phyloP scores from a whole-genome alignment of 2,329 filamentous ascomycete genomes.

The Myriosclerotinia scirpicola region DNA sequence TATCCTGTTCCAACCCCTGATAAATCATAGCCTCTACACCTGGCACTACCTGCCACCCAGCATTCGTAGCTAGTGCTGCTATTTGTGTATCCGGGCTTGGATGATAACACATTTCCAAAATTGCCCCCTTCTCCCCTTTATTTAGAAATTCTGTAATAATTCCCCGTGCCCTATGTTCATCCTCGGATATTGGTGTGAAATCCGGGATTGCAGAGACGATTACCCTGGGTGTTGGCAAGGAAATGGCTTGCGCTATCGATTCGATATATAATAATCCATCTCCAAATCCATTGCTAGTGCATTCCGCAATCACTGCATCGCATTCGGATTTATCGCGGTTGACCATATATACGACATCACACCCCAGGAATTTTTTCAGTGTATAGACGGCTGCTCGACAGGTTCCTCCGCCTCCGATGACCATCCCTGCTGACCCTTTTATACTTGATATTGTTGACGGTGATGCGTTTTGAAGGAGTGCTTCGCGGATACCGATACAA shows the following conservation, averaged over 20 bases:
- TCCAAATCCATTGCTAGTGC: conserved; percentile 58
- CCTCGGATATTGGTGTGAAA: conserved; percentile 64
- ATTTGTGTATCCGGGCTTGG: conserved; percentile 36
- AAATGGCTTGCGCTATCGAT: conserved; percentile 58
- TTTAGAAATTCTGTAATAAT: conserved; percentile 43
- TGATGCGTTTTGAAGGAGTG: conserved; percentile 59
- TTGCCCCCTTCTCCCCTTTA: conserved; percentile 35
- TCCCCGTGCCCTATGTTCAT: conserved; percentile 59
- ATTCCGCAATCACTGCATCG: conserved; percentile 64
- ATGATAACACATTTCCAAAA: conserved; percentile 41
- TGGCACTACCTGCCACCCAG: conserved; percentile 35
- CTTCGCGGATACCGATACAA: conserved; percentile 73
- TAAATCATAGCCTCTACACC: conserved; percentile 40
- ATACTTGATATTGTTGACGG: conserved; percentile 48
- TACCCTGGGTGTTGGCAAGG: conserved; percentile 60
- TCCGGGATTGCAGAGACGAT: conserved; percentile 76
- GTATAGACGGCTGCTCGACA: conserved; percentile 78
- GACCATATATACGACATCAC: conserved; percentile 70
- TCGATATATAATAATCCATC: conserved; percentile 60
- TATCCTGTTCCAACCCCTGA: conserved; percentile 39
- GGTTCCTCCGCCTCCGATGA: conserved; percentile 76
- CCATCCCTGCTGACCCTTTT: conserved; percentile 63
- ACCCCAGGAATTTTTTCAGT: conserved; percentile 66
- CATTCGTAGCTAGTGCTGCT: conserved; percentile 26
- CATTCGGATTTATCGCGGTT: conserved; percentile 72